Conservation (phyloP, 2,329 filamentous ascomycete species). For the Fusarium sterilihyphosum region DNA sequence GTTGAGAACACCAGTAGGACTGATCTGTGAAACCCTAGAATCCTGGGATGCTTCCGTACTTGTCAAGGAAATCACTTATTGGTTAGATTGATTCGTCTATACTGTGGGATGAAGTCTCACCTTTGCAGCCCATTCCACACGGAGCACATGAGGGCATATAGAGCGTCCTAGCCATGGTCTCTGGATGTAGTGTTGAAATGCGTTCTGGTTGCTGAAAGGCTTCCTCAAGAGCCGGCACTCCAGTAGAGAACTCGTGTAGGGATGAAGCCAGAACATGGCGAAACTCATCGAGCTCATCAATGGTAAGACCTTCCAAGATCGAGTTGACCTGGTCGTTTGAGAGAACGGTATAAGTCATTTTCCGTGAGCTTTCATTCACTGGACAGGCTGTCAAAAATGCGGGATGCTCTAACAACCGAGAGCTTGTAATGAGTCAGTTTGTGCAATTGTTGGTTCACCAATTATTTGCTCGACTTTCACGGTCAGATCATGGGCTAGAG, state of each 20-base stretch:
- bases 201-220: slow-evolving; percentile 67
- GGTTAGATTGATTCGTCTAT: slow-evolving; percentile 1
- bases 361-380: slow-evolving; percentile 12
- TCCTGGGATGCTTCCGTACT: slow-evolving; percentile 50
- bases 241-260: slow-evolving; percentile 71
- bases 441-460: neutral
- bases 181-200: slow-evolving; percentile 57
- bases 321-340: slow-evolving; percentile 65
- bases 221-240: slow-evolving; percentile 55
- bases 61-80: slow-evolving; percentile 70
- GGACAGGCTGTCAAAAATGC: neutral
- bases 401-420: neutral
- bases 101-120: slow-evolving; percentile 45
- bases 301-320: slow-evolving; percentile 63
- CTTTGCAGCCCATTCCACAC: slow-evolving; percentile 74
- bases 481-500: neutral
- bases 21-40: slow-evolving; percentile 48
- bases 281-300: slow-evolving; percentile 63
- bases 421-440: neutral
- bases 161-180: slow-evolving; percentile 67
- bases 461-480: neutral
- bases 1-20: slow-evolving; percentile 73
- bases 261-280: slow-evolving; percentile 59
- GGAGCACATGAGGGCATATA: slow-evolving; percentile 79
- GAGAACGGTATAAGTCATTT: slow-evolving; percentile 68